Evolutionary conservation across 768 basidiomycete genomes (phyloP).

Genomic region (Glaciozyma antarctica): DNA sequence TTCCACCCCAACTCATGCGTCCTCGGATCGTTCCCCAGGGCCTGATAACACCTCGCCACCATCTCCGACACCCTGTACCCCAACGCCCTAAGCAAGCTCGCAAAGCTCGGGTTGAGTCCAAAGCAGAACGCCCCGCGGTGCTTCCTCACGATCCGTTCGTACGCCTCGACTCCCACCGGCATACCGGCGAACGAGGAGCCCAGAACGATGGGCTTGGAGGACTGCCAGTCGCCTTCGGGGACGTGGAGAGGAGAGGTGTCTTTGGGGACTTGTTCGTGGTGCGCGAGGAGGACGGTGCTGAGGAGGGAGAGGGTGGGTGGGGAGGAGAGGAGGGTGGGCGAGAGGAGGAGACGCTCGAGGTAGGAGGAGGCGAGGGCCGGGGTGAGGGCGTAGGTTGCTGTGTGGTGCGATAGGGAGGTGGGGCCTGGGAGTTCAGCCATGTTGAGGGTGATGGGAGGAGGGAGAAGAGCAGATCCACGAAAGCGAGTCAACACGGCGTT

Average conservation of each 20-base stretch:
- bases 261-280: constrained; percentile 22
- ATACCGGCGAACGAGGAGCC: background rate
- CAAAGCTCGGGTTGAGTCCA: constrained; percentile 8
- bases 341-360: too few relatives aligned
- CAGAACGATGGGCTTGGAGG: constrained; percentile 5
- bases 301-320: background rate
- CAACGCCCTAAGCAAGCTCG: constrained; percentile 9
- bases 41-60: constrained; percentile 17
- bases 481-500: too few relatives aligned
- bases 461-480: too few relatives aligned
- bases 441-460: too few relatives aligned
- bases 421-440: too few relatives aligned
- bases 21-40: constrained; percentile 17
- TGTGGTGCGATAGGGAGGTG: too few relatives aligned
- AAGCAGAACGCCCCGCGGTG: constrained; percentile 24
- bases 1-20: constrained; percentile 19
- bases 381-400: too few relatives aligned
- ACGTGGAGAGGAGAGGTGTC: constrained; percentile 24
- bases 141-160: constrained; percentile 12
- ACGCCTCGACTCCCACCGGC: constrained; percentile 9
- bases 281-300: background rate
- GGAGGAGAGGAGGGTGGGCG: too few relatives aligned
- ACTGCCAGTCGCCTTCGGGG: background rate
- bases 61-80: constrained; percentile 18
- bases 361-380: too few relatives aligned